Conservation (phyloP, 345 rosid genomes). For the Brassica nigra region DNA sequence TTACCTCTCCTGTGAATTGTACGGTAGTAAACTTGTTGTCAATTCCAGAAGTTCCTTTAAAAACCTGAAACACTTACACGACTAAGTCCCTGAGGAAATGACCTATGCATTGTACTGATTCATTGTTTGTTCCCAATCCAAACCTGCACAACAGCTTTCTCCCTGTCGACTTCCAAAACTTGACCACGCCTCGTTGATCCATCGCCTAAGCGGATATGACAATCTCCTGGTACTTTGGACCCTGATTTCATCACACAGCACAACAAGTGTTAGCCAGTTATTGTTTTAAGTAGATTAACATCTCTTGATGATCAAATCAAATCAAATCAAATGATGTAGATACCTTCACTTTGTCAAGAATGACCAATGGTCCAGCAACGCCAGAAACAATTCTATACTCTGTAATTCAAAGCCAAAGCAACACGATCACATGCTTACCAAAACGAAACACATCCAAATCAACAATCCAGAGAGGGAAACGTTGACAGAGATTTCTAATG, state of each 20-base stretch:
- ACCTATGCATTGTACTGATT: background rate
- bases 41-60: conserved; percentile 95
- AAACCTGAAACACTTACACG: conserved; percentile 51
- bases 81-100: background rate
- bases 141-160: conserved; percentile 97
- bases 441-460: background rate
- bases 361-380: conserved; percentile 97
- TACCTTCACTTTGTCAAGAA: conserved; percentile 95
- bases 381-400: conserved; percentile 97
- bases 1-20: conserved; percentile 91
- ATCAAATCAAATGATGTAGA: background rate
- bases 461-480: background rate
- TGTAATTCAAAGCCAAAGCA: conserved; percentile 38
- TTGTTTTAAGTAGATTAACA: background rate
- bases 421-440: background rate
- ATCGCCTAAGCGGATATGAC: conserved; percentile 92
- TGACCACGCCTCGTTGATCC: conserved; percentile 95
- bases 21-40: conserved; percentile 91
- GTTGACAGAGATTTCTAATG: background rate
- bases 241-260: conserved; percentile 45
- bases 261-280: background rate
- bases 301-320: background rate
- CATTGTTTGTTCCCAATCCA: background rate
- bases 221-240: conserved; percentile 96
- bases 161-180: conserved; percentile 97